Evolutionary conservation across 192 early-diverging fungal species (phyloP).

Genomic region (Backusella morwellensis): DNA sequence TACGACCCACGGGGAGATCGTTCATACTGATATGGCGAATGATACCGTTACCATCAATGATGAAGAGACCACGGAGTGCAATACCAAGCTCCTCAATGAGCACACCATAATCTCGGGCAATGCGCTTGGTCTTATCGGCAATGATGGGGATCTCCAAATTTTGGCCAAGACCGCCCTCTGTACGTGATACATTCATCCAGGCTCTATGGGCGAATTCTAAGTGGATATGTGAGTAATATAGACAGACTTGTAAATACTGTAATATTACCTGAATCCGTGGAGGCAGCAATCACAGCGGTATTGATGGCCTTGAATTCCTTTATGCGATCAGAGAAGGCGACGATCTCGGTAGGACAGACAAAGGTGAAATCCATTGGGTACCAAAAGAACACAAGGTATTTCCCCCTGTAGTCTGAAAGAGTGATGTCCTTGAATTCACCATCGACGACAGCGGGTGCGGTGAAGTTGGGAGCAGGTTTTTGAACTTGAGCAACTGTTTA

Average conservation of each 20-base stretch:
- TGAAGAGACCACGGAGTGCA: constrained; percentile 84
- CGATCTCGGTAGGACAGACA: constrained; percentile 94
- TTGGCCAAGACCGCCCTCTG: constrained; percentile 88
- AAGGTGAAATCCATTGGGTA: constrained; percentile 74
- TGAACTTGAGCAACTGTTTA: constrained; percentile 11
- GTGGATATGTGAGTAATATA: too few relatives aligned
- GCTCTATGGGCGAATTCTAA: constrained; percentile 84
- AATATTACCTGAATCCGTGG: constrained; percentile 48
- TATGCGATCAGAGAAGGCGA: constrained; percentile 81
- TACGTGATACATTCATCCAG: constrained; percentile 83
- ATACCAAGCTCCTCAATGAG: constrained; percentile 74
- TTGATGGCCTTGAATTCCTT: constrained; percentile 80
- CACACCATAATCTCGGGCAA: constrained; percentile 86
- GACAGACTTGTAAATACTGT: too few relatives aligned
- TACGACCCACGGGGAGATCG: constrained; percentile 85
- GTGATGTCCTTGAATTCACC: constrained; percentile 68
- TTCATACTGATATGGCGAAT: constrained; percentile 84
- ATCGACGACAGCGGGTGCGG: constrained; percentile 64
- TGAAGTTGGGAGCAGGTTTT: constrained; percentile 66
- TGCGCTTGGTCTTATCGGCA: constrained; percentile 72
- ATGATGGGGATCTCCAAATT: constrained; percentile 80
- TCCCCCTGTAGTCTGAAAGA: constrained; percentile 47
- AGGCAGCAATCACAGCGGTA: constrained; percentile 71
- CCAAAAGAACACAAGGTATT: constrained; percentile 67
- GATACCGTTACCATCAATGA: constrained; percentile 87